Conservation (phyloP, 257 asterid genomes). For the Nyctanthes arbortristis region DNA sequence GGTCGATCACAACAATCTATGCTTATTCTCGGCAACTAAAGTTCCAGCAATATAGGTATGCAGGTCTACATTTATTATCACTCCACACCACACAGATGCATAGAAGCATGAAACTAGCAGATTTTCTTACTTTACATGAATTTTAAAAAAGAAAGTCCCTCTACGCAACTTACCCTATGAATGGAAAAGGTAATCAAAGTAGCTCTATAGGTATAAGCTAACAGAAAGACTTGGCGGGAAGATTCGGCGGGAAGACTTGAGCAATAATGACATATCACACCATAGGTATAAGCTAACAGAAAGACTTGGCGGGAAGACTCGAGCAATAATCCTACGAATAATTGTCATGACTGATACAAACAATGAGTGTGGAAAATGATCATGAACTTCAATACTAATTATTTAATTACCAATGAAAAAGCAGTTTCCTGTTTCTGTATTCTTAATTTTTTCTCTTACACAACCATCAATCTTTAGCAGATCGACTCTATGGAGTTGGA, state of each 20-base stretch:
- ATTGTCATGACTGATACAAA: neutral
- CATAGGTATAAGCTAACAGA: neutral
- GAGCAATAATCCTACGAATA: neutral
- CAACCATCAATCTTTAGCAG: too few species aligned
- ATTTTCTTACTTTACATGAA: too few species aligned
- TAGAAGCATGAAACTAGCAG: too few species aligned
- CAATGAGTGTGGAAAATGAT: neutral
- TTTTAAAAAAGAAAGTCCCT: too few species aligned
- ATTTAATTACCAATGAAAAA: neutral
- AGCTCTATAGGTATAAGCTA: too few species aligned
- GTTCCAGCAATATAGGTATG: neutral
- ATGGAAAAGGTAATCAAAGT: too few species aligned
- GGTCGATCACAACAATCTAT: neutral
- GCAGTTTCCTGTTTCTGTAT: neutral
- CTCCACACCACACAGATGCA: too few species aligned
- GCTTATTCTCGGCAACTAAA: neutral
- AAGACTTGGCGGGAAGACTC: neutral
- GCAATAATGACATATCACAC: too few species aligned
- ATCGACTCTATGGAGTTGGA: too few species aligned
- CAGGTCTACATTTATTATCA: neutral
- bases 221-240: neutral
- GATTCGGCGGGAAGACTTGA: too few species aligned
- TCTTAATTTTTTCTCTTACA: neutral
- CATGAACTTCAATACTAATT: neutral
- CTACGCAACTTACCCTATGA: too few species aligned